Evolutionary conservation across 345 rosid species (phyloP).

Genomic region (Hypericum perforatum): DNA sequence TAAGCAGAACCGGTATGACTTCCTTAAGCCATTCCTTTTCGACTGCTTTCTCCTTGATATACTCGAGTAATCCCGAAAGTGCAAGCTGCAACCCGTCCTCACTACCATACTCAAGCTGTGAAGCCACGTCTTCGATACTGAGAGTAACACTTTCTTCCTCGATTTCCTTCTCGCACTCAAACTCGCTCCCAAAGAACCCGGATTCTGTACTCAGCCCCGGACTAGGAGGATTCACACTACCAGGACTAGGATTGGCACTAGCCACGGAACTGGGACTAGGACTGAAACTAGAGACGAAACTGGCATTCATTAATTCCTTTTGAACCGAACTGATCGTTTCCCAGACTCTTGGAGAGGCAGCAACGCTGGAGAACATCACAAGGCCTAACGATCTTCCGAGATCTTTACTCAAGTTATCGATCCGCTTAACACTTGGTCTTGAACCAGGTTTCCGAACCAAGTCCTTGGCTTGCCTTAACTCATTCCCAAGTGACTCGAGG

Average conservation of each 20-base stretch:
- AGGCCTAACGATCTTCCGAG: slow-evolving; percentile 68
- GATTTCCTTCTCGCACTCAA: slow-evolving; percentile 28
- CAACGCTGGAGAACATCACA: slow-evolving; percentile 42
- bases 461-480: slow-evolving; percentile 31
- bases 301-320: slow-evolving; percentile 45
- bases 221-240: slow-evolving; percentile 5
- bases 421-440: slow-evolving; percentile 20
- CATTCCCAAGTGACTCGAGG: slow-evolving; percentile 32
- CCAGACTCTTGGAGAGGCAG: slow-evolving; percentile 30
- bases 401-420: slow-evolving; percentile 38
- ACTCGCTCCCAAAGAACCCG: slow-evolving; percentile 23
- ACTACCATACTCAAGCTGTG: slow-evolving; percentile 46
- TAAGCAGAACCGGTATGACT: slow-evolving; percentile 30
- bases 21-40: slow-evolving; percentile 39
- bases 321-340: slow-evolving; percentile 33
- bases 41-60: slow-evolving; percentile 21
- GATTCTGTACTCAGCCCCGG: slow-evolving; percentile 15
- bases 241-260: slow-evolving; percentile 12
- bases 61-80: slow-evolving; percentile 23
- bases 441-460: slow-evolving; percentile 26
- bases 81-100: slow-evolving; percentile 38
- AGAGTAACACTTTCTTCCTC: slow-evolving; percentile 30
- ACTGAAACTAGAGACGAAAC: slow-evolving; percentile 20
- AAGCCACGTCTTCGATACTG: slow-evolving; percentile 34
- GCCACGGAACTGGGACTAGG: slow-evolving; percentile 20